Base-by-base conservation (phyloP, 164 flowering plant species). In the Nelumbo lutea region DNA sequence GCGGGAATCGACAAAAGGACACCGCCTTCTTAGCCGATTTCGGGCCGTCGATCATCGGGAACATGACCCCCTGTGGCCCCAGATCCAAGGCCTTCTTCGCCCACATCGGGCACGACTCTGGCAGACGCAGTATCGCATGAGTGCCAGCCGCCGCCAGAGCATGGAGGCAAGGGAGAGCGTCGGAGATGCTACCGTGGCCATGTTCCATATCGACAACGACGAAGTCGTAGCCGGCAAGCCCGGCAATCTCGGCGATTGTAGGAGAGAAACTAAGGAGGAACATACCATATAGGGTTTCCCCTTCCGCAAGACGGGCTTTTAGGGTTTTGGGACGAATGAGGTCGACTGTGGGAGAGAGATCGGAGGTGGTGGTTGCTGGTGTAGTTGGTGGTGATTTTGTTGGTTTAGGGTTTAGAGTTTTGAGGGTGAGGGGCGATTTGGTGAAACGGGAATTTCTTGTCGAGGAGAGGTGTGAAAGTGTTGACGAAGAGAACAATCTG, bases 41-140 rank as follows among this genome's bases (percentile, higher is more conserved):
- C 0, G 87, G 79, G 70, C 68, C 55, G 1, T 93, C 93, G 71
- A 93, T 83, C 96, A 89, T 91, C 13, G 98, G 98, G 64, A 94
- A 90, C 98, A 94, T 91, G 73, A 94, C 81, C 15, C 98, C 98
- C 45, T 86, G 87, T 4, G 98, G 98, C 42, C 98, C 98, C 3
- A 93, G 76, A 72, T 93, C 98, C 4, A 93, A 86, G 66, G 97
- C 98, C 62, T 89, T 89, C 69, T 93, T 91, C 6, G 94, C 96
- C 98, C 96, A 94, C 1, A 86, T 65, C 0, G 86, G 72, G n/a
- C 71, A 79, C 2, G 74, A 74, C 70, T 94, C 97, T 7, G 97
- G 98, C 3, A 94, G 43, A 4, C 97, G 85, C 71, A 93, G 80
- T 39, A 93, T 78, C 13, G 95, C 91, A 0, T 94, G 81, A 27